A percentile compares a stretch with the other conserved stretches of the same genome.
phyloP scores from a whole-genome alignment of 495 filamentous ascomycete genomes.

The Extremus antarcticus region DNA sequence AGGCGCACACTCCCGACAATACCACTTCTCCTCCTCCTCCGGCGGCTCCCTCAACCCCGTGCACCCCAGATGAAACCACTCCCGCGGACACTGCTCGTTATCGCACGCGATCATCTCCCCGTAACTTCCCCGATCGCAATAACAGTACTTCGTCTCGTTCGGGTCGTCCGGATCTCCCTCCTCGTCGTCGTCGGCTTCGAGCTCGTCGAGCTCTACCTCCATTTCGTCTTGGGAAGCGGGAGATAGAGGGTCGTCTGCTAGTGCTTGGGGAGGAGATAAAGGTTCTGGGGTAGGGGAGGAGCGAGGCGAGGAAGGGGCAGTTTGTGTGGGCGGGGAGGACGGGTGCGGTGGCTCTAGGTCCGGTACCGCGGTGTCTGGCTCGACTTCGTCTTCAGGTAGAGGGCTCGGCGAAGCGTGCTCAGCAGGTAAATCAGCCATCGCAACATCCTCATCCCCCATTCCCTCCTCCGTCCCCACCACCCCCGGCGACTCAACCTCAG shows the following conservation, averaged over 20 bases:
- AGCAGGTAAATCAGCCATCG: background rate
- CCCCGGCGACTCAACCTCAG: too few relatives aligned
- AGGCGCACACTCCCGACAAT: constrained; percentile 11
- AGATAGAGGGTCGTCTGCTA: background rate
- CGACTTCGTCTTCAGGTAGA: background rate
- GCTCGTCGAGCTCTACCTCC: background rate
- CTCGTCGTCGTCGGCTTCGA: constrained; percentile 37
- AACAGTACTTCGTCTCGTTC: constrained; percentile 82
- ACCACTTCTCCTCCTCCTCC: constrained; percentile 26
- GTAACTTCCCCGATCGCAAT: constrained; percentile 86
- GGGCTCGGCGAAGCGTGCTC: background rate
- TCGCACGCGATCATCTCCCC: constrained; percentile 99
- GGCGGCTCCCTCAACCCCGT: constrained; percentile 81
- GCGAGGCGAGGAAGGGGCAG: background rate
- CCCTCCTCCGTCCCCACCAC: background rate
- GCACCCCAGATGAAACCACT: constrained; percentile 96
- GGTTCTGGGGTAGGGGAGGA: background rate
- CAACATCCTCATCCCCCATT: background rate
- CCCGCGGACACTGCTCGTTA: constrained; percentile 68
- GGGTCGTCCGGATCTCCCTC: constrained; percentile 63
- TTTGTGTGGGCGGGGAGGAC: background rate
- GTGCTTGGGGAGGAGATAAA: background rate
- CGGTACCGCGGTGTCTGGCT: background rate
- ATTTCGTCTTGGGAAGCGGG: background rate
- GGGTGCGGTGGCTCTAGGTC: background rate